Evolutionary conservation across 2,329 filamentous ascomycete species (phyloP).

Genomic region (Monilinia laxa): DNA sequence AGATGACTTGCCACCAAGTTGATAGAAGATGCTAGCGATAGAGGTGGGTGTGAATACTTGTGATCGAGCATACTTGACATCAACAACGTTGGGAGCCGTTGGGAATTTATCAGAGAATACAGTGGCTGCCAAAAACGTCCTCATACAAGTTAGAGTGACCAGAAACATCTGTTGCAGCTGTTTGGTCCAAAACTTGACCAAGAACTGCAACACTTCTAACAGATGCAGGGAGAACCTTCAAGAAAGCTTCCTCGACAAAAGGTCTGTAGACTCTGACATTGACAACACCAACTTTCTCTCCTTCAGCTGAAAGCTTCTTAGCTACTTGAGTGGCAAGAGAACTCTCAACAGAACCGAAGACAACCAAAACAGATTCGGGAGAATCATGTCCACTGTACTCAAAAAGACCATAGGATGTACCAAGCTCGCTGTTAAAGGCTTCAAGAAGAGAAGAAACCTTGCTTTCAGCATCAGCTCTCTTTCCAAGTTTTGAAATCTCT

Average conservation of each 20-base stretch:
- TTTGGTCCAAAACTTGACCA: constrained; percentile 77
- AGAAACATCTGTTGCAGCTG: constrained; percentile 70
- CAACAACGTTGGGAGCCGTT: constrained; percentile 64
- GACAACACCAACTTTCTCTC: constrained; percentile 79
- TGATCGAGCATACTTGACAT: constrained; percentile 84
- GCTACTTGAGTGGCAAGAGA: constrained; percentile 83
- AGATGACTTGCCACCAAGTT: constrained; percentile 48
- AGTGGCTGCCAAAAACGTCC: constrained; percentile 83
- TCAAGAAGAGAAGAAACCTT: constrained; percentile 70
- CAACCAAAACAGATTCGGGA: constrained; percentile 81
- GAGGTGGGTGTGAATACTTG: constrained; percentile 56
- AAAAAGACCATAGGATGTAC: constrained; percentile 88
- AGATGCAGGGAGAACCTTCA: constrained; percentile 74
- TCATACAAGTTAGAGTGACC: constrained; percentile 83
- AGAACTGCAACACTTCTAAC: constrained; percentile 78
- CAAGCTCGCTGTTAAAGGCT: constrained; percentile 84
- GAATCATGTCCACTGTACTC: constrained; percentile 86
- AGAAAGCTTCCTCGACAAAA: constrained; percentile 92
- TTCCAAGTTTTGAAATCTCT: constrained; percentile 60
- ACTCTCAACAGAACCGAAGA: constrained; percentile 88
- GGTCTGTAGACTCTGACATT: constrained; percentile 93
- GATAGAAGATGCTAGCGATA: constrained; percentile 52
- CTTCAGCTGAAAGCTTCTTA: constrained; percentile 67
- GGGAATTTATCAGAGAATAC: constrained; percentile 72
- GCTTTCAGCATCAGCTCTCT: constrained; percentile 69